Percentiles rank a stretch among this genome's conserved stretches.
Conservation (phyloP, 495 filamentous ascomycete genomes). For the Choiromyces venosus region DNA sequence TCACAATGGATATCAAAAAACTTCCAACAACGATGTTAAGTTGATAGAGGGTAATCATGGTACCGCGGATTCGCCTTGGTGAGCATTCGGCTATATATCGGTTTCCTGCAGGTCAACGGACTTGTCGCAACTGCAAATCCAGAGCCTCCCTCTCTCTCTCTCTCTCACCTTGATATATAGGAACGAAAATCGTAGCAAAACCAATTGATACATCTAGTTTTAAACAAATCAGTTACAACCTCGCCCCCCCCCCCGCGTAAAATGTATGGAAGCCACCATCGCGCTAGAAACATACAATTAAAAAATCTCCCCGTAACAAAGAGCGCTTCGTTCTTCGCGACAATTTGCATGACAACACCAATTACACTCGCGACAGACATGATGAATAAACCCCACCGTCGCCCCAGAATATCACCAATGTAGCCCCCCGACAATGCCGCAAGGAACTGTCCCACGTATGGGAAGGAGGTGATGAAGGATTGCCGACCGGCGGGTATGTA, state of each 20-base stretch:
- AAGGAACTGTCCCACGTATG: conserved; percentile 29
- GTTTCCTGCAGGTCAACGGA: not conserved
- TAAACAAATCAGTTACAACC: not conserved
- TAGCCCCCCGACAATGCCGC: conserved; percentile 23
- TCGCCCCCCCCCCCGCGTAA: not conserved
- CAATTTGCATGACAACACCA: conserved; percentile 54
- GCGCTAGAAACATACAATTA: conserved; percentile 26
- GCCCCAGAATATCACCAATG: conserved; percentile 24
- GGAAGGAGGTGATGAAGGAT: conserved; percentile 31
- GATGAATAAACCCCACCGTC: conserved; percentile 26
- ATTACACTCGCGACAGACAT: conserved; percentile 44
- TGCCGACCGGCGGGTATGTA: conserved; percentile 27
- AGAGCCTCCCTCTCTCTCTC: no score
- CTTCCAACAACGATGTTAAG: conserved; percentile 84
- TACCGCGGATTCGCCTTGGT: conserved; percentile 12
- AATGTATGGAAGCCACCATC: not conserved
- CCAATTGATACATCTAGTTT: conserved; percentile 46
- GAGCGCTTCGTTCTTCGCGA: conserved; percentile 43
- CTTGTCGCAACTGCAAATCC: not conserved
- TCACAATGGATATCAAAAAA: conserved; percentile 74
- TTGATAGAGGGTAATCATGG: conserved; percentile 59
- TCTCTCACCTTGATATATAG: conserved; percentile 48
- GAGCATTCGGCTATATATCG: conserved; percentile 24
- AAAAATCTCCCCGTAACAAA: conserved; percentile 59
- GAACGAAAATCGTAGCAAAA: conserved; percentile 64